Conservation (phyloP, 768 basidiomycete species). For the Xerocomellus dryophilus region DNA sequence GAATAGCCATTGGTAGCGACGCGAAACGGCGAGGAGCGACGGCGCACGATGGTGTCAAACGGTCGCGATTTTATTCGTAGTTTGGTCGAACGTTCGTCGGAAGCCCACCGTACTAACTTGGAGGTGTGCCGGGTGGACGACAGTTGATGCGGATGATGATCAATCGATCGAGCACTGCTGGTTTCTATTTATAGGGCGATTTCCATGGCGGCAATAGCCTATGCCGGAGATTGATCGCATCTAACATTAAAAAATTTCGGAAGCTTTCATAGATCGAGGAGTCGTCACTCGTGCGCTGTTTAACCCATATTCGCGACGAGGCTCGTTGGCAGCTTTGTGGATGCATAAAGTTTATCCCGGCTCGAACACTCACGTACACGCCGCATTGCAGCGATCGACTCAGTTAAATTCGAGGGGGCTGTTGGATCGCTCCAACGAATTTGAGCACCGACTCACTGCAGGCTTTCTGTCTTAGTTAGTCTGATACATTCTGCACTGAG, state of each 20-base stretch:
- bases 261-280: neutral
- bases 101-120: no score
- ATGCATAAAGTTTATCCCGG: neutral
- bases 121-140: no score
- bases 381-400: neutral
- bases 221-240: neutral
- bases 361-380: neutral
- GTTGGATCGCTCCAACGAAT: neutral
- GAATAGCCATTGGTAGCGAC: constrained; percentile 19
- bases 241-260: no score
- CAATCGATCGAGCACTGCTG: no score
- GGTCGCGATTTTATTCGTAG: neutral
- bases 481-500: neutral
- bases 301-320: neutral
- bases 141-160: no score
- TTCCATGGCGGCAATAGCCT: no score
- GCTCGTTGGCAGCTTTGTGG: neutral
- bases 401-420: neutral
- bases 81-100: neutral
- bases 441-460: neutral
- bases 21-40: neutral
- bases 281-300: neutral
- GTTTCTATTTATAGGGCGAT: neutral
- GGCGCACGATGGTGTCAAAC: neutral
- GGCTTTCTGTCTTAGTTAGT: neutral